phyloP scores from a whole-genome alignment of 2,329 filamentous ascomycete genomes.

The Aspergillus eucalypticola region DNA sequence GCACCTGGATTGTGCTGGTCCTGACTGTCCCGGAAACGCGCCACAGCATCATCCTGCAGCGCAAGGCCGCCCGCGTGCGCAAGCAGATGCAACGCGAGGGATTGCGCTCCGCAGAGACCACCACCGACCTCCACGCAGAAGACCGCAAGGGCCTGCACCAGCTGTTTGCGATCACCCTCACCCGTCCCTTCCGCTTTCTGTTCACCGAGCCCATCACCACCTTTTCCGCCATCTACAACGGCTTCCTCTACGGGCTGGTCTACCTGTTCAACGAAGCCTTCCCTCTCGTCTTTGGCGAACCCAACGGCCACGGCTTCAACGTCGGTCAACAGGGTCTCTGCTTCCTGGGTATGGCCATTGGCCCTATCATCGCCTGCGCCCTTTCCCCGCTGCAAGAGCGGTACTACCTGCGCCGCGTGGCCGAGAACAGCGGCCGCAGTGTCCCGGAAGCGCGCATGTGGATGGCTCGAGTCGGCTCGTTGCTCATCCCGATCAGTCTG shows the following conservation, averaged over 20 bases:
- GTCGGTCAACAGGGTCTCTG: constrained; percentile 57
- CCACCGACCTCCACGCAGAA: constrained; percentile 37
- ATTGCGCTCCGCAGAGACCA: constrained; percentile 62
- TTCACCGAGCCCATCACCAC: constrained; percentile 32
- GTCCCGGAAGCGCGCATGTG: constrained; percentile 66
- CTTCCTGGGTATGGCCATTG: constrained; percentile 60
- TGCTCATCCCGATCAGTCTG: constrained; percentile 64
- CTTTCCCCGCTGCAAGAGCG: constrained; percentile 51
- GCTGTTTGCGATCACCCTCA: constrained; percentile 69
- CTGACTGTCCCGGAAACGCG: constrained; percentile 56
- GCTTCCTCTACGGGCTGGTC: constrained; percentile 73
- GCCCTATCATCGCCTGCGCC: constrained; percentile 64
- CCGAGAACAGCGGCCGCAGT: constrained; percentile 51
- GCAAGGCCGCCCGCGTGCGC: constrained; percentile 55
- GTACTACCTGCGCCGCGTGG: constrained; percentile 41
- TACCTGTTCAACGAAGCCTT: constrained; percentile 77
- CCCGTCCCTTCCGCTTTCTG: constrained; percentile 58
- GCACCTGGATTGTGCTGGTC: constrained; percentile 52
- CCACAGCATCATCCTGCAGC: constrained; percentile 56
- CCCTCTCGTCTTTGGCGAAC: constrained; percentile 64
- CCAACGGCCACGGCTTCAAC: constrained; percentile 58
- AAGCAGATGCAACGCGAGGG: constrained; percentile 46
- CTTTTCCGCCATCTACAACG: constrained; percentile 40
- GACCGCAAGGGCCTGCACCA: constrained; percentile 67
- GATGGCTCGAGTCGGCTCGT: constrained; percentile 63